Conservation (phyloP, 2,329 filamentous ascomycete genomes). For the Neopestalotiopsis sp. region DNA sequence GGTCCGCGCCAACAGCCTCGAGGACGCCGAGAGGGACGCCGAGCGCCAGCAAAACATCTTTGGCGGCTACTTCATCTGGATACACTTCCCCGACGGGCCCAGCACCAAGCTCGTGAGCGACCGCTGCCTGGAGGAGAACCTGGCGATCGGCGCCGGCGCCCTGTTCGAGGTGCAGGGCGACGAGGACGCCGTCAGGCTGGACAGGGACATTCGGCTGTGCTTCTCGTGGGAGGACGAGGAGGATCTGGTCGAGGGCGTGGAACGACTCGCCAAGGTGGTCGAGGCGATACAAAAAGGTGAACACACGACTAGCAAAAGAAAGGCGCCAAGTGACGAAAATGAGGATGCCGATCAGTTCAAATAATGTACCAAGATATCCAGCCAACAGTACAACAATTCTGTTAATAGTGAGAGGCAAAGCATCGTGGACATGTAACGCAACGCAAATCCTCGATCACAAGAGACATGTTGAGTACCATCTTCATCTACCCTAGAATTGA, state of each 20-base stretch:
- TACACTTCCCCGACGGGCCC: constrained; percentile 63
- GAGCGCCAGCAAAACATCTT: constrained; percentile 51
- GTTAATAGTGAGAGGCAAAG: background rate
- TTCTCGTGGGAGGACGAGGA: constrained; percentile 76
- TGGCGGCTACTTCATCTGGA: constrained; percentile 89
- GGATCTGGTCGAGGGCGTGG: constrained; percentile 70
- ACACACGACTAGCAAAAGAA: background rate
- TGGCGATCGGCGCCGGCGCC: constrained; percentile 71
- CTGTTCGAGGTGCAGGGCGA: constrained; percentile 73
- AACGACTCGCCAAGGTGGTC: constrained; percentile 60
- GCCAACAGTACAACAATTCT: background rate
- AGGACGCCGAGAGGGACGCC: constrained; percentile 34
- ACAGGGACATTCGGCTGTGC: constrained; percentile 67
- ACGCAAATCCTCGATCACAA: no score
- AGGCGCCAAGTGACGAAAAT: background rate
- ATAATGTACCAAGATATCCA: background rate
- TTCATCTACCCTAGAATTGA: no score
- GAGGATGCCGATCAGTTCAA: background rate
- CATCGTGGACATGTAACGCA: no score
- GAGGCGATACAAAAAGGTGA: constrained; percentile 14
- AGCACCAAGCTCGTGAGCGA: constrained; percentile 61
- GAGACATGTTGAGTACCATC: no score
- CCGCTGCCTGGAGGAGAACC: constrained; percentile 64
- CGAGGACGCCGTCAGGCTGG: constrained; percentile 58
- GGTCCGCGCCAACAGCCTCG: constrained; percentile 14